Evolutionary conservation across 768 basidiomycete genomes (phyloP).

Genomic region (Leucosporidium scottii): DNA sequence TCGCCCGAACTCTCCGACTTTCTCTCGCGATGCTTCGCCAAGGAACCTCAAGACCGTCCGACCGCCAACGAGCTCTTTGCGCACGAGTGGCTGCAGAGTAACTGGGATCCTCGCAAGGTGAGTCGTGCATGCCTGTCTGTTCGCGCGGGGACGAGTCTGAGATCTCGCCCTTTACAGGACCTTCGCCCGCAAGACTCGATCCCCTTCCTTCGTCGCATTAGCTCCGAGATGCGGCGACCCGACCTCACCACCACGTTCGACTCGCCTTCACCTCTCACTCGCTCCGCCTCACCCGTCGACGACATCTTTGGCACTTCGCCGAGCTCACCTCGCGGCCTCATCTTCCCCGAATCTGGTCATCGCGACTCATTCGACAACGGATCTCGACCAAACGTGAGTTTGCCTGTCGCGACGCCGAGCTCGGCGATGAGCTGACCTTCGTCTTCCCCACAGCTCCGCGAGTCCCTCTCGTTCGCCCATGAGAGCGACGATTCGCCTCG

Average conservation of each 20-base stretch:
- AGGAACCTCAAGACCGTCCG: conserved; percentile 75
- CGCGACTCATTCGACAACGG: neutral
- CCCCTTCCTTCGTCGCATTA: conserved; percentile 86
- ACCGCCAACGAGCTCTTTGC: conserved; percentile 77
- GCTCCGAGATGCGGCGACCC: conserved; percentile 55
- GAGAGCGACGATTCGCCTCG: conserved; percentile 6
- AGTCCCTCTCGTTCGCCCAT: neutral
- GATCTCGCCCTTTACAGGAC: conserved; percentile 48
- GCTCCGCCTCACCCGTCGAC: conserved; percentile 6
- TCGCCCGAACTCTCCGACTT: conserved; percentile 74
- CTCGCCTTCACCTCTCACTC: conserved; percentile 9
- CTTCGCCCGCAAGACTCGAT: conserved; percentile 88
- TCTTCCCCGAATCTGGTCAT: neutral
- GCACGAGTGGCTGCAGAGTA: conserved; percentile 80
- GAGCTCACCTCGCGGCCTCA: neutral
- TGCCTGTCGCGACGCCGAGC: neutral
- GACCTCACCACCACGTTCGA: conserved; percentile 40
- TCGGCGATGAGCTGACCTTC: neutral
- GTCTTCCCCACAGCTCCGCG: neutral
- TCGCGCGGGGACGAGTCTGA: neutral
- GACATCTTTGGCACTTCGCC: conserved; percentile 3
- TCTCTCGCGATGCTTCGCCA: conserved; percentile 78
- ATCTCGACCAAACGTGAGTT: neutral
- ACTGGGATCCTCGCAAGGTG: conserved; percentile 74
- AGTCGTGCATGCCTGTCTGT: conserved; percentile 31